A percentile compares a stretch with the other conserved stretches of the same genome.
Conservation (phyloP, 257 asterid genomes). For the Primulina eburnea region DNA sequence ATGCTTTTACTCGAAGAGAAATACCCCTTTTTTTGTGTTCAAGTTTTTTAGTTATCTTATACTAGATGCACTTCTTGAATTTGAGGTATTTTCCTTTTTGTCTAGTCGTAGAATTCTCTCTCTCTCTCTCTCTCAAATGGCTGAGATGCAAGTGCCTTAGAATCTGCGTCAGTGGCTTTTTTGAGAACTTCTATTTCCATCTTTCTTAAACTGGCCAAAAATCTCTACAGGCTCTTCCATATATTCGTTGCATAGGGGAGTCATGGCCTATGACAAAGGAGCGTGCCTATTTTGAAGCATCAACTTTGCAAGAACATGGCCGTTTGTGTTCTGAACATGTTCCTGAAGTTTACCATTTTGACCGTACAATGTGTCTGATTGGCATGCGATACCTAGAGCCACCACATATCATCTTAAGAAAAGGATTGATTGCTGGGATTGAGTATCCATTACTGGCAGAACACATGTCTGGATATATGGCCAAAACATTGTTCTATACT, state of each 20-base stretch:
- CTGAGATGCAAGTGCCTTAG: conserved; percentile 7
- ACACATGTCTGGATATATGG: conserved; percentile 79
- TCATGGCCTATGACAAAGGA: conserved; percentile 99
- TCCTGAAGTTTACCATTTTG: conserved; percentile 96
- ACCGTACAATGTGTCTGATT: conserved; percentile 77
- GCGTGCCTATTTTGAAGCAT: conserved; percentile 85
- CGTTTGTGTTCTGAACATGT: conserved; percentile 74
- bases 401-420: conserved; percentile 87
- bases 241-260: conserved; percentile 86
- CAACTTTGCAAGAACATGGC: conserved; percentile 61
- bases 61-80: not conserved
- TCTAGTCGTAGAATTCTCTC: not conserved
- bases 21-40: not conserved
- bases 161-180: conserved; percentile 3
- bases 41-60: not conserved
- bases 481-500: conserved; percentile 77
- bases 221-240: conserved; percentile 81
- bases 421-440: conserved; percentile 82
- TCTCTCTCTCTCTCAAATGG: not conserved
- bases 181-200: not conserved
- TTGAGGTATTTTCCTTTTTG: not conserved
- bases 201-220: conserved; percentile 16
- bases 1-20: not conserved
- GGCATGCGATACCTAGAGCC: conserved; percentile 95
- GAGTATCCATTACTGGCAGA: conserved; percentile 89